Evolutionary conservation across 495 filamentous ascomycete species (phyloP).

Genomic region (Massariosphaeria phaeospora): DNA sequence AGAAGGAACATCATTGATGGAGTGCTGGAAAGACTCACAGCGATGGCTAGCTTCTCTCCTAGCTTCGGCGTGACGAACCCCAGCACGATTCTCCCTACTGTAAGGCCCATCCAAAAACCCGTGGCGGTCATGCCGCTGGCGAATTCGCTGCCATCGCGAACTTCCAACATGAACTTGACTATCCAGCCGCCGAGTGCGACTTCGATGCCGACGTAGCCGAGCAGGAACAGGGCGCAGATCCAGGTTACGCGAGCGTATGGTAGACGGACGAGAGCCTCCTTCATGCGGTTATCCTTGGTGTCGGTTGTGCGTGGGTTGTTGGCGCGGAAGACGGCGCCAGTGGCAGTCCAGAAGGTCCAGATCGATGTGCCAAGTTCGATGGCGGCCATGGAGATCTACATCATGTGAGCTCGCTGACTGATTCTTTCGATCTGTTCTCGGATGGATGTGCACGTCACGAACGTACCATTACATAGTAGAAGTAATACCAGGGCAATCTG

Average conservation of each 20-base stretch:
- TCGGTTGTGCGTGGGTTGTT: conserved; percentile 40
- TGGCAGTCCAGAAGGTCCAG: conserved; percentile 63
- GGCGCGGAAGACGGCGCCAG: conserved; percentile 56
- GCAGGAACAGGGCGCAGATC: conserved; percentile 69
- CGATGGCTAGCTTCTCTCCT: conserved; percentile 56
- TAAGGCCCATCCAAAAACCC: conserved; percentile 64
- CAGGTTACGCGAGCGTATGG: conserved; percentile 58
- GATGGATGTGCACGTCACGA: neutral
- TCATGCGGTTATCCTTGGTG: conserved; percentile 49
- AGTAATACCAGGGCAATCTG: conserved; percentile 51
- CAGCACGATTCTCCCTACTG: conserved; percentile 54
- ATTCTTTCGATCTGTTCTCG: neutral
- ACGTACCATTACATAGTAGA: conserved; percentile 59
- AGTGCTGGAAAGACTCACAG: conserved; percentile 38
- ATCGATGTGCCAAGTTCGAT: conserved; percentile 54
- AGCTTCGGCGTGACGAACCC: conserved; percentile 60
- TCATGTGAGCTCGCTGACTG: neutral
- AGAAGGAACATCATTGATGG: neutral
- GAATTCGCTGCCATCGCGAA: conserved; percentile 52
- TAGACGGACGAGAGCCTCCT: conserved; percentile 51
- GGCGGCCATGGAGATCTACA: conserved; percentile 56
- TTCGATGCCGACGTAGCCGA: conserved; percentile 80
- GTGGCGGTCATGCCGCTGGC: conserved; percentile 59
- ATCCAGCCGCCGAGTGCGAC: conserved; percentile 75
- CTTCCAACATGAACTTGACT: conserved; percentile 59